Base-by-base conservation (phyloP, 306 rosid species). In the Echinosophora koreensis region DNA sequence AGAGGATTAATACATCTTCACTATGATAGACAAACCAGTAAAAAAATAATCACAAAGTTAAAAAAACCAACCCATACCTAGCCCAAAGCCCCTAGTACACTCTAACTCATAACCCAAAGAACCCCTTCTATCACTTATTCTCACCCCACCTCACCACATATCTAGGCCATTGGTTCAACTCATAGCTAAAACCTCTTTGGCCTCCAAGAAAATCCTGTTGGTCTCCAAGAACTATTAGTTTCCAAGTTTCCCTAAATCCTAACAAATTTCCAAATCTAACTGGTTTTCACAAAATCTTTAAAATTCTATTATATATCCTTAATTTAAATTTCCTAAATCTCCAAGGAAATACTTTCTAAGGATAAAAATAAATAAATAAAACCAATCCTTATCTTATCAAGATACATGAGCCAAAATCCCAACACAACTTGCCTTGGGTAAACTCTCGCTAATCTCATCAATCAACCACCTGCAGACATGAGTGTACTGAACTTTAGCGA, bases 381-480 rank as follows among this genome's bases (percentile, higher is more conserved):
- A 44, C 50, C 14, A 1, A 44, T 44, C 50, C 14, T 44, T 44
- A 11, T 44, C 50, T 44, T 44, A 44, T 44, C 14, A 44, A 44
- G 50, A 44, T 44, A 44, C 50, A 44, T 10, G 50, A 44, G 50
- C 14, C 50, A 44, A 44, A 44, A 44, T 44, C 14, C 4, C 50
- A 44, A 10, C 47, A 44, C 51, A 81, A 71, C 91, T 87, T 87
- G 73, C 97, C 93, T 92, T 87, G 42, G 97, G 96, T 81, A 95
- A 85, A 87, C 96, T 95, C 79, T 95, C 98, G 57, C 71, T 76
- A 15, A 95, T 88, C 85, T 95, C 98, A 69, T 90, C 98, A 86
- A 95, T 58, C 91, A 95, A 79, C 98, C 98, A 95, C 84, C 98
- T 95, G 85, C 73, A 75, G 61, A 76, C 71, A 55, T 82, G 81